Percentiles rank a stretch among this genome's conserved stretches.
These are phyloP conservation scores for Aspergillus tanneri DNA, from an alignment of 2,329 filamentous ascomycete genomes.

Conservation along the genomic window DNA sequence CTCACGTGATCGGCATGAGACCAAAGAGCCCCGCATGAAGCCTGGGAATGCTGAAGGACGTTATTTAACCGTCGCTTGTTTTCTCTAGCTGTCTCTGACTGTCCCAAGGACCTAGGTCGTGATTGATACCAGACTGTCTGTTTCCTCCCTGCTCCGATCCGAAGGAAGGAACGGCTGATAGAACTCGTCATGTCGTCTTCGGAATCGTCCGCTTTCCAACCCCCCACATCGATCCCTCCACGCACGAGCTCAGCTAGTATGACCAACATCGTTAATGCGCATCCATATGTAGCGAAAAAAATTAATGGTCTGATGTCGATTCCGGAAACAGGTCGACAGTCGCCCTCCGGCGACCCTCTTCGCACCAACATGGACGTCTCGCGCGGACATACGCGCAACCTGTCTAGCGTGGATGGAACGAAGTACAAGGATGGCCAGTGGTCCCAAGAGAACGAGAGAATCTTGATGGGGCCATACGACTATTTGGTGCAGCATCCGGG, in stretches of 20 bases:
- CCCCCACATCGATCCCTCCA: slow-evolving; percentile 69
- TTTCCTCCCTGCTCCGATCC: neutral
- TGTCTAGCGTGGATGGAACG: slow-evolving; percentile 40
- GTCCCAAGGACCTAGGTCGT: too few species aligned
- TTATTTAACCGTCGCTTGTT: too few species aligned
- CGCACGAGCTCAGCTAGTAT: slow-evolving; percentile 68
- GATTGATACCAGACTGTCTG: neutral
- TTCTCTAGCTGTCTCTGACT: too few species aligned
- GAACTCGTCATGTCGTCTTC: slow-evolving; percentile 15
- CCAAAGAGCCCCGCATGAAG: too few species aligned
- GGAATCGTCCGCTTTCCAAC: slow-evolving; percentile 41
- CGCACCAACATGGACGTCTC: slow-evolving; percentile 25
- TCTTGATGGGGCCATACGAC: slow-evolving; percentile 47
- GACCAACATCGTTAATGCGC: slow-evolving; percentile 27
- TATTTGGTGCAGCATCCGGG: slow-evolving; percentile 47
- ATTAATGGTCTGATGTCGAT: neutral
- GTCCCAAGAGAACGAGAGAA: slow-evolving; percentile 42
- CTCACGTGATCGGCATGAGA: too few species aligned
- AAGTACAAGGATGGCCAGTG: slow-evolving; percentile 40
- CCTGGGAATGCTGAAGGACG: too few species aligned
- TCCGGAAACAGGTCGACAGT: neutral
- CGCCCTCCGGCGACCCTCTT: slow-evolving; percentile 49
- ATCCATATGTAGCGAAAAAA: neutral
- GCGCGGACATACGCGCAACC: slow-evolving; percentile 34
- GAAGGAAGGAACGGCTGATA: neutral